A percentile compares a stretch with the other conserved stretches of the same genome.
Conservation (phyloP, 306 rosid genomes). For the Glycine tomentella region DNA sequence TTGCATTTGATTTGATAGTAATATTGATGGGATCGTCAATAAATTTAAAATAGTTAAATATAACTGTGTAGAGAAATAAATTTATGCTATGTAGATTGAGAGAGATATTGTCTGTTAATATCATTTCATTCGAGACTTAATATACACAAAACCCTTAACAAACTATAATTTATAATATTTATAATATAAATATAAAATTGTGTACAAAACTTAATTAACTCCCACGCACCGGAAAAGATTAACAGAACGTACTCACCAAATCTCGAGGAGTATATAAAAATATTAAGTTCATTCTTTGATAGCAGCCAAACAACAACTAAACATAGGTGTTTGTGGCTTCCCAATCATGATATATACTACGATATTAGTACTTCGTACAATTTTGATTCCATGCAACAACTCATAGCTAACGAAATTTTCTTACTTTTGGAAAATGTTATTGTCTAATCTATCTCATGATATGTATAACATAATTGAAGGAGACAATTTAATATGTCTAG, state of each 20-base stretch:
- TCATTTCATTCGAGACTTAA: too few relatives aligned
- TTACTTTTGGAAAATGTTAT: neutral
- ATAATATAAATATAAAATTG: neutral
- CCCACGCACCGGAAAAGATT: neutral
- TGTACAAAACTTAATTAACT: neutral
- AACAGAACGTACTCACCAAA: neutral
- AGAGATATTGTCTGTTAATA: too few relatives aligned
- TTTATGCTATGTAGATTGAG: too few relatives aligned
- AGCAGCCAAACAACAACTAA: conserved; percentile 6
- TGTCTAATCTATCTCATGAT: neutral
- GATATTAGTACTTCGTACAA: neutral
- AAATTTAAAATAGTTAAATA: too few relatives aligned
- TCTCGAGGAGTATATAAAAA: neutral
- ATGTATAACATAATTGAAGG: conserved; percentile 26
- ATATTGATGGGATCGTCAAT: too few relatives aligned
- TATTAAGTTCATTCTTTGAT: neutral
- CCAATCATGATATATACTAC: neutral
- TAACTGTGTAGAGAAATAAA: too few relatives aligned
- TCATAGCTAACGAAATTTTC: neutral
- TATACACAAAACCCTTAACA: too few relatives aligned
- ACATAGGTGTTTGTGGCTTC: neutral
- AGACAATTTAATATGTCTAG: neutral
- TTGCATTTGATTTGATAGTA: too few relatives aligned
- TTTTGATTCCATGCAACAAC: neutral
- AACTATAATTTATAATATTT: too few relatives aligned